Evolutionary conservation across 441 rosid species (phyloP), one percentile per base, ranked within the genome.

Genomic region (Erysimum cheiri): DNA sequence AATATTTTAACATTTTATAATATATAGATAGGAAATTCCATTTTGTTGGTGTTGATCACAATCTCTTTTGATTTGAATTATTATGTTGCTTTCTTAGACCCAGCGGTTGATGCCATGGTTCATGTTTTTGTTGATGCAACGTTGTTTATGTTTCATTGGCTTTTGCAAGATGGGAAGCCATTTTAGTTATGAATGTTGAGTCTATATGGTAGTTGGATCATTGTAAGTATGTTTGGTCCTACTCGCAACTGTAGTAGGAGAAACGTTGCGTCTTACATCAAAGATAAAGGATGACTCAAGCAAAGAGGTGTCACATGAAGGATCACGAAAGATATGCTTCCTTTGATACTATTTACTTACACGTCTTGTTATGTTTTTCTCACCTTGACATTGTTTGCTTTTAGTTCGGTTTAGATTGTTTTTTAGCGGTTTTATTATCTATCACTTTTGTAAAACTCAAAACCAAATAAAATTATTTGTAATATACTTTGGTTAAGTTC

Each of bases 321-420:
- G 53, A 65, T 65, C 71, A 73, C 77, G 77, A 58, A 65, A 58
- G 5, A 49, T 48, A 11, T 65, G 71, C 67, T 66, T 73, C 8
- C 12, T 58, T 4, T 39, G 10, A 8, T 26, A 4, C 66, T 37
- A n/a, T n/a, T n/a, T n/a, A n/a, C n/a, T n/a, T 50, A 48, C 55
- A 58, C 66, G 54, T 37, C 12, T 48, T 13, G 9, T 52, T 4
- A n/a, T 39, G 36, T 37, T 64, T 37, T 64, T 22, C n/a, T 7
- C 22, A 43, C 48, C 22, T 43, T 43, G 3, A 49, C 36, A 26
- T 13, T 39, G 17, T 52, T 29, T 28, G 29, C 60, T 66, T 40
- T 40, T n/a, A 6, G 19, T 54, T 13, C 33, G 22, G 40, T 54
- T 66, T 39, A 35, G 12, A 46, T 46, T 46, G 48, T 15, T 6